phyloP scores from a whole-genome alignment of 2,329 filamentous ascomycete genomes.

The Parastagonospora nodorum region DNA sequence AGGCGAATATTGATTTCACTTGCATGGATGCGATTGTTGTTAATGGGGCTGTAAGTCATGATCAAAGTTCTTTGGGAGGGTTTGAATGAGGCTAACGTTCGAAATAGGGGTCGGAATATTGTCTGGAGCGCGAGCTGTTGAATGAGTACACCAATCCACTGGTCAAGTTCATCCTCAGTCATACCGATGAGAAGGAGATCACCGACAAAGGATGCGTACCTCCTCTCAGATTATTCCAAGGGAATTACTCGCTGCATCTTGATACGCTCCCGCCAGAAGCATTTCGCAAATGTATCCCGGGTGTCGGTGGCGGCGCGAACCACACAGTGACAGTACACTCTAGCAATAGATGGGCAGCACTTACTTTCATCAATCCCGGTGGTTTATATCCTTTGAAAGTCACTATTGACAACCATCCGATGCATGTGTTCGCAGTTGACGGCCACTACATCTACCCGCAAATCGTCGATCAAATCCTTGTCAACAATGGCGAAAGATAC shows the following conservation, averaged over 20 bases:
- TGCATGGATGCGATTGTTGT: constrained; percentile 4
- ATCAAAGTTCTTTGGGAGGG: no score
- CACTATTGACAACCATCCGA: constrained; percentile 9
- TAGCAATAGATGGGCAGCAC: background rate
- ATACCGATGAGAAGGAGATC: constrained; percentile 1
- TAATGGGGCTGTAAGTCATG: background rate
- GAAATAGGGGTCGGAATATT: background rate
- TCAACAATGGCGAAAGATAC: constrained; percentile 3
- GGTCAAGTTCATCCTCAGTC: background rate
- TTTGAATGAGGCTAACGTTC: background rate
- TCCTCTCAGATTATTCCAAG: constrained; percentile 1
- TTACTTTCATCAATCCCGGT: constrained; percentile 3
- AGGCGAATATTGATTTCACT: constrained; percentile 1
- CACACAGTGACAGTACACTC: background rate
- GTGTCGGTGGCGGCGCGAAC: background rate
- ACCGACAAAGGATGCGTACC: constrained; percentile 2
- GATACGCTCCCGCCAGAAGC: background rate
- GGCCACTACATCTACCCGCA: constrained; percentile 8
- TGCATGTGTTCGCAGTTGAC: constrained; percentile 8
- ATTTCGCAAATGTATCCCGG: background rate
- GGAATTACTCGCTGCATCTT: constrained; percentile 1
- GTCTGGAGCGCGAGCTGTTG: background rate
- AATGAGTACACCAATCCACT: background rate
- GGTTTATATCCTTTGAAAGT: constrained; percentile 1
- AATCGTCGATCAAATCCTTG: background rate